These are phyloP conservation scores for Zelopaecilomyces penicillatus DNA, from an alignment of 2,329 filamentous ascomycete species.

Conservation along the genomic window DNA sequence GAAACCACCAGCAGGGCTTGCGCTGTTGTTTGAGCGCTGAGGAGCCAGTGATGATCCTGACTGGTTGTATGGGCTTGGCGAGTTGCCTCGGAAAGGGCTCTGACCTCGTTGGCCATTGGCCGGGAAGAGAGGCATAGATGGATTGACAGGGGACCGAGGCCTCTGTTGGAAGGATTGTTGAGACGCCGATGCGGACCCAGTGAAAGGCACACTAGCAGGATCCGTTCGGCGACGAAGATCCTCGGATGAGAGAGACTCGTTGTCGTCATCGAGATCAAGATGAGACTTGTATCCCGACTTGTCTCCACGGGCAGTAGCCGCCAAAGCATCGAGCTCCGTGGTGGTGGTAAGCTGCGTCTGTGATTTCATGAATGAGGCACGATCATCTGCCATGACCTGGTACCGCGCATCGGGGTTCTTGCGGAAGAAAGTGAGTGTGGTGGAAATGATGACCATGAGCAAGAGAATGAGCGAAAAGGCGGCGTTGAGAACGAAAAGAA, in stretches of 20 bases:
- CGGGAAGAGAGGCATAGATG: constrained; percentile 35
- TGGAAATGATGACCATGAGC: constrained; percentile 63
- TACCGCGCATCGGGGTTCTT: constrained; percentile 95
- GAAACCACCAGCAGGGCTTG: constrained; percentile 25
- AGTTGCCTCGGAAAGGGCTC: constrained; percentile 27
- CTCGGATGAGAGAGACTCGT: constrained; percentile 31
- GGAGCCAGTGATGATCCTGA: constrained; percentile 13
- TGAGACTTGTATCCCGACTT: constrained; percentile 43
- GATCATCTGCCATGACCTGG: constrained; percentile 93
- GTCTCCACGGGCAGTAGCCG: constrained; percentile 80
- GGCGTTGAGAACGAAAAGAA: constrained; percentile 84
- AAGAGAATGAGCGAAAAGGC: constrained; percentile 74
- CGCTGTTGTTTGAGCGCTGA: constrained; percentile 23
- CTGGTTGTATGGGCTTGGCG: constrained; percentile 26
- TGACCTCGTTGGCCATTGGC: constrained; percentile 25
- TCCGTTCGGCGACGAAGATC: constrained; percentile 29
- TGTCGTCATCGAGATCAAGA: constrained; percentile 33
- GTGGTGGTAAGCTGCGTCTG: constrained; percentile 68
- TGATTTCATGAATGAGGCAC: constrained; percentile 95
- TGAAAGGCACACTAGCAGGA: constrained; percentile 13
- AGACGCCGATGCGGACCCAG: constrained; percentile 16
- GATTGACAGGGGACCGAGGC: constrained; percentile 29
- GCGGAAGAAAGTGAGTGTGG: constrained; percentile 63
- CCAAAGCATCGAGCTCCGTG: constrained; percentile 84
- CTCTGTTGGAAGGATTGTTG: constrained; percentile 22